phyloP scores from a whole-genome alignment of 2,329 filamentous ascomycete genomes.

The Phyllosticta paracitricarpa region DNA sequence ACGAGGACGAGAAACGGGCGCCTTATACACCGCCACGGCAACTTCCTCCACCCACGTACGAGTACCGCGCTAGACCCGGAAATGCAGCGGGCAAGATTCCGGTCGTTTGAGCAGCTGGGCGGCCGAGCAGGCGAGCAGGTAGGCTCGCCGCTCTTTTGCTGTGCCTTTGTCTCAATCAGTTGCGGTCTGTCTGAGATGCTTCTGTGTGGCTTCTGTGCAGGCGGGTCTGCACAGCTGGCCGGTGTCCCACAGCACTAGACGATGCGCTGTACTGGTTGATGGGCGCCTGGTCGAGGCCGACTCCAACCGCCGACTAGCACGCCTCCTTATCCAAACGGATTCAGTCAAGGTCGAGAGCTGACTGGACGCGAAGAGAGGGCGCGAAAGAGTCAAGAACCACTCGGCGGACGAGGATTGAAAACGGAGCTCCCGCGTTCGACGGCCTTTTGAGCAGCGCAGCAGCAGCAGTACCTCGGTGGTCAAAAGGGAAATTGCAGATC shows the following conservation, averaged over 20 bases:
- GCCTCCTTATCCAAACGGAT: neutral
- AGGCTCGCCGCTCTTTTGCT: neutral
- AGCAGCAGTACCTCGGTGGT: neutral
- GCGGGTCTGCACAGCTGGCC: conserved; percentile 1
- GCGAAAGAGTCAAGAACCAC: neutral
- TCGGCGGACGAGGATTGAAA: neutral
- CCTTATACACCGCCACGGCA: conserved; percentile 3
- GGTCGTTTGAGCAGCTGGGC: neutral
- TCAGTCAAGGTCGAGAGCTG: neutral
- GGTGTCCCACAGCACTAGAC: neutral
- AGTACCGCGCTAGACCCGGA: neutral
- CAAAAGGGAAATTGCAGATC: neutral
- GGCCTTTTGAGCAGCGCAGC: neutral
- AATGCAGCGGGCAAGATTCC: neutral
- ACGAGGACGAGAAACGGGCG: neutral
- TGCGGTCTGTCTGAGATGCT: conserved; percentile 6
- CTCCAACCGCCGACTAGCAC: neutral
- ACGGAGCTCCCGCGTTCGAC: neutral
- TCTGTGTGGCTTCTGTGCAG: neutral
- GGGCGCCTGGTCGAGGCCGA: neutral
- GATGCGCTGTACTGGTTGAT: neutral
- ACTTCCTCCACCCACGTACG: neutral
- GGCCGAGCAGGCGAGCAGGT: neutral
- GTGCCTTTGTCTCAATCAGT: conserved; percentile 4
- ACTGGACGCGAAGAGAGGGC: neutral